phyloP scores from a whole-genome alignment of 768 basidiomycete genomes.

The Mrakia gelida region DNA sequence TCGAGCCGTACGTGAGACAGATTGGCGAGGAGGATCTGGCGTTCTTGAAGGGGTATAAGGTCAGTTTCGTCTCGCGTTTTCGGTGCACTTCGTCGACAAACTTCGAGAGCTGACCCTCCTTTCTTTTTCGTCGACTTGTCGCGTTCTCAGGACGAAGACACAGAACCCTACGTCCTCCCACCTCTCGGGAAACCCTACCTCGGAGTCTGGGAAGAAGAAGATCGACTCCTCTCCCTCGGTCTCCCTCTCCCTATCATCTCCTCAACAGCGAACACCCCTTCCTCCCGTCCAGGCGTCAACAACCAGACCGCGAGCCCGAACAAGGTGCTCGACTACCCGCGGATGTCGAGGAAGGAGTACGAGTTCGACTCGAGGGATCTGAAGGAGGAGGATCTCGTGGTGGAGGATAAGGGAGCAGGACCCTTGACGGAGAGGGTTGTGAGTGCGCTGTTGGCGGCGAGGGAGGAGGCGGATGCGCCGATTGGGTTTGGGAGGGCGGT shows the following conservation, averaged over 20 bases:
- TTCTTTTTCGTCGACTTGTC: not conserved
- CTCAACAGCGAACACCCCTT: not conserved
- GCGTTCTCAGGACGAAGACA: conserved; percentile 59
- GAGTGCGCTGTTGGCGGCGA: conserved; percentile 36
- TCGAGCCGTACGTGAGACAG: conserved; percentile 83
- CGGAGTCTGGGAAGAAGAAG: conserved; percentile 91
- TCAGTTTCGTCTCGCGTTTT: conserved; percentile 36
- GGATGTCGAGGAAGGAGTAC: conserved; percentile 3
- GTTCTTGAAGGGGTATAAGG: conserved; percentile 73
- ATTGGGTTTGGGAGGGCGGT: conserved; percentile 1
- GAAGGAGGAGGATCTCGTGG: conserved; percentile 61
- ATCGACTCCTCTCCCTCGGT: conserved; percentile 43
- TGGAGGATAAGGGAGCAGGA: conserved; percentile 77
- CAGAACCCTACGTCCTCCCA: conserved; percentile 80
- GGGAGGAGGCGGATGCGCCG: conserved; percentile 17
- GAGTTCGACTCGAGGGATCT: conserved; percentile 61
- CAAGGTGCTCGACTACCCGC: conserved; percentile 8
- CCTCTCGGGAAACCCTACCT: conserved; percentile 81
- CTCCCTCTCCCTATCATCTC: conserved; percentile 8
- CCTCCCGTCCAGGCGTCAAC: not conserved
- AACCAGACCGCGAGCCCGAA: not conserved
- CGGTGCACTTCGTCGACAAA: too few relatives aligned
- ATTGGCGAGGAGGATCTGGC: conserved; percentile 95
- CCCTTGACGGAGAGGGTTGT: conserved; percentile 72
- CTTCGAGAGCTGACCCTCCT: not conserved